Conservation (phyloP, 140 eudicot genomes). For the Anethum foeniculum region DNA sequence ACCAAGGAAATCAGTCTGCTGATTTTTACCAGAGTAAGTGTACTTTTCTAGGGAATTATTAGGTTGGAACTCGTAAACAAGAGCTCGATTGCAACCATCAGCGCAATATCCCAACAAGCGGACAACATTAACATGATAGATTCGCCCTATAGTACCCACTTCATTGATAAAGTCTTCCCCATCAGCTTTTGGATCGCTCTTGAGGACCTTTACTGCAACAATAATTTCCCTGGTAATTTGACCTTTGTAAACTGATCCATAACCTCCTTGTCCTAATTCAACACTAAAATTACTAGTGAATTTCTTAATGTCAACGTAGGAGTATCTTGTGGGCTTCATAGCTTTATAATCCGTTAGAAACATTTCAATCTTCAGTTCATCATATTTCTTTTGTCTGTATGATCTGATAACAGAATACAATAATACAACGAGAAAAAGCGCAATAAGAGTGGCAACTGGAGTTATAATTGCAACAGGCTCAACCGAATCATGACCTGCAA, state of each 20-base stretch:
- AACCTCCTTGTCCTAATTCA: background rate
- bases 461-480: background rate
- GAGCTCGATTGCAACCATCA: constrained; percentile 9
- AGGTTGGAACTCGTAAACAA: constrained; percentile 4
- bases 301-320: background rate
- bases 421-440: background rate
- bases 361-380: background rate
- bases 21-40: background rate
- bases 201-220: background rate
- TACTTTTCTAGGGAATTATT: background rate
- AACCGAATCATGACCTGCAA: background rate
- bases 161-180: background rate
- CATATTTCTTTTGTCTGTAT: background rate
- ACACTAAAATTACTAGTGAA: background rate
- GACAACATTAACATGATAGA: constrained; percentile 3
- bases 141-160: background rate
- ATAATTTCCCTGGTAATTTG: background rate
- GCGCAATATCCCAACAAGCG: constrained; percentile 1
- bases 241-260: background rate
- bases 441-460: background rate
- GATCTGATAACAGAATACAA: background rate
- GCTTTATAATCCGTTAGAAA: background rate
- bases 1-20: background rate
- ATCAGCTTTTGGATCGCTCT: background rate
- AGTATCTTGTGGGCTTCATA: background rate